A percentile compares a stretch with the other conserved stretches of the same genome.
These are phyloP conservation scores for Exophiala dermatitidis DNA, from an alignment of 2,329 filamentous ascomycete species.

Conservation along the genomic window DNA sequence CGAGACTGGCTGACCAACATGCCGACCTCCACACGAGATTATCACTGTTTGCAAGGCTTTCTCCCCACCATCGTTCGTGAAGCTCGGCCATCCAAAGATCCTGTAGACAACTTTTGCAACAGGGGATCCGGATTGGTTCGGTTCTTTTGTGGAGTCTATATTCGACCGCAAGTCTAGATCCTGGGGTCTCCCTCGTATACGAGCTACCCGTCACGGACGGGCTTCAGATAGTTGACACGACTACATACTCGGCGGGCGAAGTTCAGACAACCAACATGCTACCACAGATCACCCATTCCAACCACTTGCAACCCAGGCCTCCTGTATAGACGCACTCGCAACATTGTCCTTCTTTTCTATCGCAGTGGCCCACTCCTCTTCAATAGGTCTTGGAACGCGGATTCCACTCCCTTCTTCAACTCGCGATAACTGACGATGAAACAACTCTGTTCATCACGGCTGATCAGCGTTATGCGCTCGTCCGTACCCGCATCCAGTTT, in stretches of 20 bases:
- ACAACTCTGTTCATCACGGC: conserved; percentile 80
- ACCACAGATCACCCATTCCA: not conserved
- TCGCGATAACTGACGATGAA: conserved; percentile 89
- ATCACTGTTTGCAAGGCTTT: too few species aligned
- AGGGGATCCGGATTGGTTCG: conserved; percentile 1
- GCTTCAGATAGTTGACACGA: too few species aligned
- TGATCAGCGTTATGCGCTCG: conserved; percentile 77
- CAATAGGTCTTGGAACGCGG: conserved; percentile 53
- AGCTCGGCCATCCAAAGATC: not conserved
- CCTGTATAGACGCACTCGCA: not conserved
- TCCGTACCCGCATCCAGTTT: conserved; percentile 86
- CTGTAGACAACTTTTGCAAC: conserved; percentile 1
- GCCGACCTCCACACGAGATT: too few species aligned
- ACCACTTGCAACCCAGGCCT: not conserved
- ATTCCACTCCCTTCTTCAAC: conserved; percentile 60
- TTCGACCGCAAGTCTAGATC: conserved; percentile 1
- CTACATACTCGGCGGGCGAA: too few species aligned
- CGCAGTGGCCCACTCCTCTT: conserved; percentile 23
- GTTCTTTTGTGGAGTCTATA: conserved; percentile 4
- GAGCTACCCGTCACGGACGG: not conserved
- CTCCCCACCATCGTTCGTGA: not conserved
- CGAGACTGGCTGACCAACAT: too few species aligned
- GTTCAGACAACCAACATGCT: not conserved
- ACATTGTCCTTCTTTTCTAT: not conserved
- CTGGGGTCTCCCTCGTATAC: not conserved